phyloP scores from a whole-genome alignment of 768 basidiomycete species.

The Hygrophorus pudorinus region DNA sequence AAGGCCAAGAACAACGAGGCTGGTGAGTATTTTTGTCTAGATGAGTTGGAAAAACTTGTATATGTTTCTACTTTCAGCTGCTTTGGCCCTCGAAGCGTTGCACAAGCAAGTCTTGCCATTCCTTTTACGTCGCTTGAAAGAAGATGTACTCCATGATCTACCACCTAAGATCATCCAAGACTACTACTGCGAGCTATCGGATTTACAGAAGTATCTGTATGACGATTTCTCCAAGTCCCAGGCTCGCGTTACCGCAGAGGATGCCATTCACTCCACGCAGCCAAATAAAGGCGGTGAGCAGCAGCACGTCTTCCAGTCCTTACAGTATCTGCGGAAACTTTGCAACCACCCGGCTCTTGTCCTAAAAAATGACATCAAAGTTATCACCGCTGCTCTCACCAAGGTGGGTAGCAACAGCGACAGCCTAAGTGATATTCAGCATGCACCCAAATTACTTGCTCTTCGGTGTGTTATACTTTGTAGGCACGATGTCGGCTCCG shows the following conservation, averaged over 20 bases:
- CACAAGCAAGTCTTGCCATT: slow-evolving; percentile 99
- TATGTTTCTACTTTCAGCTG: slow-evolving; percentile 40
- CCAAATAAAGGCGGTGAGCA: slow-evolving; percentile 38
- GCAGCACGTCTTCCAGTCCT: slow-evolving; percentile 90
- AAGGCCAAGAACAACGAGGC: slow-evolving; percentile 93
- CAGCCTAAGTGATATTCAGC: slow-evolving; percentile 65
- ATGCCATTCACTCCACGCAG: slow-evolving; percentile 43
- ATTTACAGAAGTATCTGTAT: slow-evolving; percentile 87
- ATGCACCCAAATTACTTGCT: slow-evolving; percentile 91
- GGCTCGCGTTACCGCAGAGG: slow-evolving; percentile 53
- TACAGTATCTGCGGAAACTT: slow-evolving; percentile 94
- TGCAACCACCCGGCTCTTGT: slow-evolving; percentile 97
- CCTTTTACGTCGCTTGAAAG: slow-evolving; percentile 90
- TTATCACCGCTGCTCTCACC: slow-evolving; percentile 45
- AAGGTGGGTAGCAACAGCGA: slow-evolving; percentile 38
- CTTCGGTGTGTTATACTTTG: slow-evolving; percentile 49
- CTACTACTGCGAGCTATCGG: slow-evolving; percentile 96
- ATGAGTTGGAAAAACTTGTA: neutral
- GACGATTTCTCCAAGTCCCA: slow-evolving; percentile 86
- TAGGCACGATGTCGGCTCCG: neutral
- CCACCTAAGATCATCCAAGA: slow-evolving; percentile 99
- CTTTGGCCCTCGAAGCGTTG: slow-evolving; percentile 86
- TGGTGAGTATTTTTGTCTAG: slow-evolving; percentile 39
- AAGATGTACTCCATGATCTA: slow-evolving; percentile 90
- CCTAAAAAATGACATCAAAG: slow-evolving; percentile 61